Evolutionary conservation across 2,329 filamentous ascomycete species (phyloP), one percentile per base, ranked within the genome.

Genomic region (Clonostachys chloroleuca): DNA sequence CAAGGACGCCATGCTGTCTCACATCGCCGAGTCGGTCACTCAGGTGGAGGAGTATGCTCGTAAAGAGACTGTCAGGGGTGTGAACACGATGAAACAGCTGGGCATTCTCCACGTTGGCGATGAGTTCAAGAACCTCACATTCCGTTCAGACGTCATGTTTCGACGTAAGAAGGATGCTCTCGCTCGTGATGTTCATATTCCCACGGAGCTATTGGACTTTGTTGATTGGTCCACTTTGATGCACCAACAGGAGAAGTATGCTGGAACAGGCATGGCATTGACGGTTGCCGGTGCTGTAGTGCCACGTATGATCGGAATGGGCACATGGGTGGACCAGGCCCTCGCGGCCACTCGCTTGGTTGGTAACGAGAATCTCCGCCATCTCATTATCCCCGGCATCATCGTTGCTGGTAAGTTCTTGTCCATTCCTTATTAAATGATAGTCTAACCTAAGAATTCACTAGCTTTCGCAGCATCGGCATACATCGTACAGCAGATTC

Each of bases 121-220:
- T 56, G 87, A 92, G 57, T 95, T 92, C 56, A 79, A 87, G 18
- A 87, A 92, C 56, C 81, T 96, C 42, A 89, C 83, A 55, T 96
- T 99, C 82, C 83, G 87, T 33, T 83, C 90, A 2, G 91, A 96
- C 57, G 83, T 92, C 61, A 97, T 99, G 94, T 99, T 97, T 75
- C 84, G 83, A 50, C 84, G 89, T 51, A 87, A 87, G 59, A 81
- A 84, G 50, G 89, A 99, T 63, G 81, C 83, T 3, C 72, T 96
- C 39, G 91, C 89, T 6, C 83, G 90, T 53, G 86, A 95, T 60
- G 84, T 97, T 14, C 84, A 96, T 51, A 84, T 96, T 17, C 83
- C 94, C 46, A 88, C 94, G 5, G 92, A 99, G 60, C 57, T 96
- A 1, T 87, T 79, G 79, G 94, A 99, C 69, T 97, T 99, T 74